These are phyloP conservation scores for Tetrapyrgos nigripes DNA, from an alignment of 1,284 basidiomycete species.

Conservation along the genomic window DNA sequence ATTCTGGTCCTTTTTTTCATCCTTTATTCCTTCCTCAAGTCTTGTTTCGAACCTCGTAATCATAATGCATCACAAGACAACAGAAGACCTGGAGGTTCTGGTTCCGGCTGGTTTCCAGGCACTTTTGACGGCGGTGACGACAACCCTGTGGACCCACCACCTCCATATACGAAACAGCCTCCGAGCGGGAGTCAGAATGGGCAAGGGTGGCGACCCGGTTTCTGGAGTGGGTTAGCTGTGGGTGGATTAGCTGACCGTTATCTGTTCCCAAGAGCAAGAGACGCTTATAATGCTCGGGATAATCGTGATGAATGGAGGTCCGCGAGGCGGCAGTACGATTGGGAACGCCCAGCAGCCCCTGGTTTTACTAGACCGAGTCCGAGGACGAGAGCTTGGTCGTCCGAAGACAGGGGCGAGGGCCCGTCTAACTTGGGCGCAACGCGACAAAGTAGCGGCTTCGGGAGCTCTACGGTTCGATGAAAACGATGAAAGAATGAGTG, in stretches of 20 bases:
- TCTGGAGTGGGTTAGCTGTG: constrained; percentile 80
- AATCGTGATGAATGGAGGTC: constrained; percentile 52
- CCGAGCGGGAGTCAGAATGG: constrained; percentile 29
- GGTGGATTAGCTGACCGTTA: constrained; percentile 72
- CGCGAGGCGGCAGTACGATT: constrained; percentile 24
- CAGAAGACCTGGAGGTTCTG: constrained; percentile 22
- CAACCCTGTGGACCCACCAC: constrained; percentile 60
- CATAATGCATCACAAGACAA: background rate
- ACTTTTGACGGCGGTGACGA: constrained; percentile 46
- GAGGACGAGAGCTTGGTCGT: constrained; percentile 1
- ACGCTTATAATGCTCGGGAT: constrained; percentile 7
- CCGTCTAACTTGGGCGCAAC: constrained; percentile 69
- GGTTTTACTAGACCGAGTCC: background rate
- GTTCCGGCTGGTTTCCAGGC: constrained; percentile 58
- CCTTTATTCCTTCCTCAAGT: constrained; percentile 61
- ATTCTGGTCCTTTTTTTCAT: constrained; percentile 58
- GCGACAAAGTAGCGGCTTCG: constrained; percentile 73
- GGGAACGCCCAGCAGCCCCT: constrained; percentile 16
- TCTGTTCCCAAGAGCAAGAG: constrained; percentile 26
- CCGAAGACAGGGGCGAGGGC: constrained; percentile 70
- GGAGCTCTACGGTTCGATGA: constrained; percentile 67
- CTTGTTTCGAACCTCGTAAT: constrained; percentile 49
- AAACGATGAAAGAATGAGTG: background rate
- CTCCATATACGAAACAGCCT: constrained; percentile 72
- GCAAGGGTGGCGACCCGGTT: constrained; percentile 67